Evolutionary conservation across 257 asterid species (phyloP).

Genomic region (Solanum dulcamara): DNA sequence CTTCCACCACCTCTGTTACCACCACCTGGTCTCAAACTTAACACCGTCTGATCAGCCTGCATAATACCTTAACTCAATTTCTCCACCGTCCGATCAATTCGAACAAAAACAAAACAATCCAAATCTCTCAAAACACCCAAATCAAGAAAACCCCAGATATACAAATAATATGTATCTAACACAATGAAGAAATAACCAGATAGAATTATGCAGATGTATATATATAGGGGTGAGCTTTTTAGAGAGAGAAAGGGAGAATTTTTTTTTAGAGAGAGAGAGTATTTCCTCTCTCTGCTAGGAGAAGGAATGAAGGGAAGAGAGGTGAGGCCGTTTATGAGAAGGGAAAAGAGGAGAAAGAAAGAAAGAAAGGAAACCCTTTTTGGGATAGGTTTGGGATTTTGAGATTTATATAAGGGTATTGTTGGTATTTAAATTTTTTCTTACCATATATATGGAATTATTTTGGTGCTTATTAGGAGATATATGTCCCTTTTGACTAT

Average conservation of each 20-base stretch:
- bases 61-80: slow-evolving; percentile 14
- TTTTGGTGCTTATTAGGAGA: neutral
- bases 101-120: neutral
- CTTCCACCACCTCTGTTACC: slow-evolving; percentile 25
- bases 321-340: neutral
- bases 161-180: neutral
- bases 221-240: neutral
- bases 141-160: neutral
- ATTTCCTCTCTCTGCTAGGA: slow-evolving; percentile 43
- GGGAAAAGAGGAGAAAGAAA: neutral
- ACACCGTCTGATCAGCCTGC: slow-evolving; percentile 46
- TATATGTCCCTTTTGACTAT: neutral
- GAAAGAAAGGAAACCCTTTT: slow-evolving; percentile 8
- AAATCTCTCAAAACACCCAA: neutral
- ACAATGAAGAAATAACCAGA: neutral
- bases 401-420: neutral
- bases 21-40: slow-evolving; percentile 52
- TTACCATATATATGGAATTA: neutral
- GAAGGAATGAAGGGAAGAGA: slow-evolving; percentile 3
- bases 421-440: neutral
- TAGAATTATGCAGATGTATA: no score
- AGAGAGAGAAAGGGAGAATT: neutral
- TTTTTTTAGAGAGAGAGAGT: slow-evolving; percentile 5
- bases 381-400: neutral
- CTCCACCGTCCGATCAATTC: slow-evolving; percentile 17